Evolutionary conservation across 2,329 filamentous ascomycete genomes (phyloP).

Genomic region (Paracoccidioides lutzii): DNA sequence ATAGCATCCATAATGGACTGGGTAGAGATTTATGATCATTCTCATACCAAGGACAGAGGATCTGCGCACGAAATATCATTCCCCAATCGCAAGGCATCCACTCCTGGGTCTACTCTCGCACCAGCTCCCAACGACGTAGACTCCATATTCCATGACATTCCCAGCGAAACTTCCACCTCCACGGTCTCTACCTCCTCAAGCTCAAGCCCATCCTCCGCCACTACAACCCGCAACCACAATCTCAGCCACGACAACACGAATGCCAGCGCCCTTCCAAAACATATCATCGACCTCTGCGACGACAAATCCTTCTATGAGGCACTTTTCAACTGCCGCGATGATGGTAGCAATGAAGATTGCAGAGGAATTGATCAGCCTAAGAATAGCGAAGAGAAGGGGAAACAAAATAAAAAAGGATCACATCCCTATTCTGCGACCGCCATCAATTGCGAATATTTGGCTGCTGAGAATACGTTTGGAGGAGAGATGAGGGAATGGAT

Average conservation of each 20-base stretch:
- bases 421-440: slow-evolving; percentile 25
- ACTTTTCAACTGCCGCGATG: background rate
- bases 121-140: slow-evolving; percentile 24
- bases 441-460: slow-evolving; percentile 32
- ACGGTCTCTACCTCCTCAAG: too few species aligned
- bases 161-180: slow-evolving; percentile 22
- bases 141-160: slow-evolving; percentile 34
- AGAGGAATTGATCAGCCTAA: too few species aligned
- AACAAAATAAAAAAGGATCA: background rate
- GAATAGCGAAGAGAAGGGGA: background rate
- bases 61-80: background rate
- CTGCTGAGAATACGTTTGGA: slow-evolving; percentile 29
- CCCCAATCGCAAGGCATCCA: background rate
- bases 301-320: background rate
- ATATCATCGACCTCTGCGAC: background rate
- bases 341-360: background rate
- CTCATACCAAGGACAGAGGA: too few species aligned
- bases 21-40: background rate
- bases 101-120: background rate
- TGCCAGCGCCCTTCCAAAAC: background rate
- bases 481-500: slow-evolving; percentile 9
- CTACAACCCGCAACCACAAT: background rate
- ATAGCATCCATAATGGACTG: background rate
- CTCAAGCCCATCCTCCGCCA: background rate
- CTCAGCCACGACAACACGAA: background rate